A percentile compares a stretch with the other conserved stretches of the same genome.
phyloP scores from a whole-genome alignment of 2,329 filamentous ascomycete genomes.

The Monosporascus cannonballus region DNA sequence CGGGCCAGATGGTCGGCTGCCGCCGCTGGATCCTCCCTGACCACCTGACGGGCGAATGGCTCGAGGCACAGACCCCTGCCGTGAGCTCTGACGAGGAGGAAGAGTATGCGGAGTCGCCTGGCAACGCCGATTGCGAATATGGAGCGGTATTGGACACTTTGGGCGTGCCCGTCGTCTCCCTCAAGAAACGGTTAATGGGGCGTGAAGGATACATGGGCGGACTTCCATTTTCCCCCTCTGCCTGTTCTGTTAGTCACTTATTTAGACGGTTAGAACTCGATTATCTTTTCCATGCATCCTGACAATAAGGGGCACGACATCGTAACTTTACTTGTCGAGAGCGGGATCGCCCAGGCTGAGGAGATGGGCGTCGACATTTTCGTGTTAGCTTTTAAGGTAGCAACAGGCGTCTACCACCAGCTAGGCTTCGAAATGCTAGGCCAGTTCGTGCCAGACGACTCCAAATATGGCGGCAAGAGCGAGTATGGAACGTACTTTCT shows the following conservation, averaged over 20 bases:
- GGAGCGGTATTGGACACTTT: slow-evolving; percentile 4
- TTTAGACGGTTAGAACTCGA: slow-evolving; percentile 14
- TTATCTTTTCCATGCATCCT: slow-evolving; percentile 19
- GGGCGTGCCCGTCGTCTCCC: slow-evolving; percentile 5
- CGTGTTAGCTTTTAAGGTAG: slow-evolving; percentile 13
- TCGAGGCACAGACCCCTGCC: slow-evolving; percentile 10
- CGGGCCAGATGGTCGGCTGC: slow-evolving; percentile 16
- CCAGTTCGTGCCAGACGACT: slow-evolving; percentile 15
- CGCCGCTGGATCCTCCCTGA: slow-evolving; percentile 16
- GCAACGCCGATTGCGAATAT: slow-evolving; percentile 8
- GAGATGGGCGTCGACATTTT: slow-evolving; percentile 17
- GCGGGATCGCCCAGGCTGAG: slow-evolving; percentile 14
- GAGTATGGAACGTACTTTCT: slow-evolving; percentile 15
- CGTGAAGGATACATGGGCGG: slow-evolving; percentile 12
- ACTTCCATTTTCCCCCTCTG: background rate
- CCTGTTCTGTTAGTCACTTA: background rate
- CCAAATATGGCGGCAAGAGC: slow-evolving; percentile 13
- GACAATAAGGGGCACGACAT: slow-evolving; percentile 15
- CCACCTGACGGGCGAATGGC: slow-evolving; percentile 7
- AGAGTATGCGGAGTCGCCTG: slow-evolving; percentile 5
- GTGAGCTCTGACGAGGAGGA: slow-evolving; percentile 8
- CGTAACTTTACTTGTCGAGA: slow-evolving; percentile 12
- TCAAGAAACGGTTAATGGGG: slow-evolving; percentile 5
- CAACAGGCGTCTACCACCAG: slow-evolving; percentile 13
- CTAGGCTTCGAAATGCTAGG: slow-evolving; percentile 15